Evolutionary conservation across 208 protist genomes (phyloP).

Genomic region (Trypanosoma lewisi): DNA sequence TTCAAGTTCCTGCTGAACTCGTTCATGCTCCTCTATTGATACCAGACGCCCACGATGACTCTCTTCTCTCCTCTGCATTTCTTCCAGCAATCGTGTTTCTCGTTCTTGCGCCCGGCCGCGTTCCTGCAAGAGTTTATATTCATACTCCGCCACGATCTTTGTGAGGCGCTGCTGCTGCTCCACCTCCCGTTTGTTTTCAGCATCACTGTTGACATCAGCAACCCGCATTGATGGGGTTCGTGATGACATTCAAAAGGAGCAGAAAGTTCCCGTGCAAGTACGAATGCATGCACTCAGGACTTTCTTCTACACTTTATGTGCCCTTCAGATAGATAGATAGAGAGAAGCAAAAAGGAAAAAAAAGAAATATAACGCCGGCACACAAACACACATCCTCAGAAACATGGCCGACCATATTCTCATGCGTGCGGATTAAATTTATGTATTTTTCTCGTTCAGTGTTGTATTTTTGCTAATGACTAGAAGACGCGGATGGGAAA

Average conservation of each 20-base stretch:
- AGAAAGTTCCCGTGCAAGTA: too few relatives aligned
- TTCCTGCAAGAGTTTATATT: slow-evolving; percentile 30
- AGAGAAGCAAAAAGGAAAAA: neutral
- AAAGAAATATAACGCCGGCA: neutral
- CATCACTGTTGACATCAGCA: neutral
- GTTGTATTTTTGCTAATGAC: too few relatives aligned
- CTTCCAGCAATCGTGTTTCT: slow-evolving; percentile 20
- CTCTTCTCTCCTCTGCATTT: slow-evolving; percentile 13
- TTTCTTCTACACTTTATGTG: neutral
- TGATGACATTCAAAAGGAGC: neutral
- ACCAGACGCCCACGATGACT: neutral
- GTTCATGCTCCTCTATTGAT: slow-evolving; percentile 15
- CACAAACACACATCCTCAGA: neutral
- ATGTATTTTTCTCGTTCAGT: too few relatives aligned
- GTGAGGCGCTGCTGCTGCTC: slow-evolving; percentile 28
- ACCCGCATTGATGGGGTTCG: too few relatives aligned
- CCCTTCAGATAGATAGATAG: neutral
- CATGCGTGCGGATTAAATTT: too few relatives aligned
- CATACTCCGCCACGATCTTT: slow-evolving; percentile 21
- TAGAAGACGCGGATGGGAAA: too few relatives aligned
- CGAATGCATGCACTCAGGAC: too few relatives aligned
- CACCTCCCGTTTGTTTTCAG: slow-evolving; percentile 3
- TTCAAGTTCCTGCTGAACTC: slow-evolving; percentile 25
- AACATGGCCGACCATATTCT: too few relatives aligned
- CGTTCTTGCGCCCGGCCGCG: slow-evolving; percentile 26